Evolutionary conservation across 495 filamentous ascomycete species (phyloP).

Genomic region (Aspergillus nanangensis): DNA sequence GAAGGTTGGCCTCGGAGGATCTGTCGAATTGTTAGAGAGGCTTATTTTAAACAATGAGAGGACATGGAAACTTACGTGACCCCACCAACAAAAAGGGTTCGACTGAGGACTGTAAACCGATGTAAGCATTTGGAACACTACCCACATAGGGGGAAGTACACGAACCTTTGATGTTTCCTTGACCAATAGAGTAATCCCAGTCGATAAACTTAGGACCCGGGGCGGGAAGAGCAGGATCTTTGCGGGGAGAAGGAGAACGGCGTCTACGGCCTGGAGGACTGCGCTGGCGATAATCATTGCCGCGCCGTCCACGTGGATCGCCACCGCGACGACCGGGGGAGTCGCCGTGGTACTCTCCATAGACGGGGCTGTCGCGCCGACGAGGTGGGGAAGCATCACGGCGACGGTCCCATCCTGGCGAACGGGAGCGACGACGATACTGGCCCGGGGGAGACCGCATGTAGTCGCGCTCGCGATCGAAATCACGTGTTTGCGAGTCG

Average conservation of each 20-base stretch:
- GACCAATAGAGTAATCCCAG: conserved; percentile 68
- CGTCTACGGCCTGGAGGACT: conserved; percentile 64
- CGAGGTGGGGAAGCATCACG: conserved; percentile 53
- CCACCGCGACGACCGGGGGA: conserved; percentile 57
- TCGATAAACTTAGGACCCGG: conserved; percentile 73
- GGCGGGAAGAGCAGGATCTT: conserved; percentile 50
- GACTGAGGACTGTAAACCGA: conserved; percentile 65
- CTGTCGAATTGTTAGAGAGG: conserved; percentile 31
- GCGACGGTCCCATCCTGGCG: conserved; percentile 66
- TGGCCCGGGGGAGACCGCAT: conserved; percentile 54
- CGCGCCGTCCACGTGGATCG: conserved; percentile 53
- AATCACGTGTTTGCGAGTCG: conserved; percentile 55
- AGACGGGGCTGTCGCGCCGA: conserved; percentile 66
- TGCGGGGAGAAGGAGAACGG: conserved; percentile 55
- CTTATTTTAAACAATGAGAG: too few species aligned
- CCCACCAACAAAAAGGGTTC: conserved; percentile 94
- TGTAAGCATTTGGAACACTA: background rate
- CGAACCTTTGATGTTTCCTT: conserved; percentile 75
- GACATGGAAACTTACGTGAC: conserved; percentile 72
- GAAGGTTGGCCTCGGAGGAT: conserved; percentile 74
- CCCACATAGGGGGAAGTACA: background rate
- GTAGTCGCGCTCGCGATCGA: conserved; percentile 51
- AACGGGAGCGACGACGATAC: conserved; percentile 71
- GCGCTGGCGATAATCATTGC: conserved; percentile 76
- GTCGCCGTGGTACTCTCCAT: conserved; percentile 61